phyloP scores from a whole-genome alignment of 179 eudicot genomes.

The Pouteria campechiana region DNA sequence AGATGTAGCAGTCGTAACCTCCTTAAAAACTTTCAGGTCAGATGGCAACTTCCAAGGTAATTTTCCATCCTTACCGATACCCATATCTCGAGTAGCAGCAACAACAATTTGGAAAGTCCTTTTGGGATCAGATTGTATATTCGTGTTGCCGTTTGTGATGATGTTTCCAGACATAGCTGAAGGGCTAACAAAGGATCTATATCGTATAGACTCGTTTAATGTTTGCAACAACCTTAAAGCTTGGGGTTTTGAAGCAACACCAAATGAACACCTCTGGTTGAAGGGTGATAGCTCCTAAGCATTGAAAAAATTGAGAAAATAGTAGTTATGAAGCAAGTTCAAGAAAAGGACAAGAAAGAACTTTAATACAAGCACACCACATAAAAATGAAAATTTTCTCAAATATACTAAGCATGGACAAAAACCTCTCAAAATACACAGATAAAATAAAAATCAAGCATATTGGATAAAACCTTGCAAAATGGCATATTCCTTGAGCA shows the following conservation, averaged over 20 bases:
- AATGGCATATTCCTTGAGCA: background rate
- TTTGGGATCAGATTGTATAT: slow-evolving; percentile 5
- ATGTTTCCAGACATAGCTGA: too few species aligned
- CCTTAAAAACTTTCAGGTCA: slow-evolving; percentile 72
- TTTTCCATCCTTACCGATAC: slow-evolving; percentile 79
- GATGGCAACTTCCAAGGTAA: slow-evolving; percentile 80
- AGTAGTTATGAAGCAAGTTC: background rate
- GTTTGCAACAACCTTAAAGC: background rate
- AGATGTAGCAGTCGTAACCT: slow-evolving; percentile 53
- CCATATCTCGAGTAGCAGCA: slow-evolving; percentile 74
- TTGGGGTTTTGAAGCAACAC: background rate
- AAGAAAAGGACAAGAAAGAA: background rate
- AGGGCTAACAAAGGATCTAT: slow-evolving; percentile 1
- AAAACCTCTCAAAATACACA: background rate
- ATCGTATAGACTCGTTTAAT: background rate
- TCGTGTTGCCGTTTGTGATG: slow-evolving; percentile 15
- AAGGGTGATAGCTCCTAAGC: slow-evolving; percentile 5
- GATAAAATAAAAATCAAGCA: background rate
- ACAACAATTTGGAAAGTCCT: slow-evolving; percentile 81
- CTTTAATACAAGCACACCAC: background rate
- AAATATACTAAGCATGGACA: background rate
- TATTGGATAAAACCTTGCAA: background rate
- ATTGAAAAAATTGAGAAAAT: background rate
- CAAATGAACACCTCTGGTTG: background rate
- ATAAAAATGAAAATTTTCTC: background rate